Evolutionary conservation across 106 monocot species (phyloP).

Genomic region (Acorus gramineus): DNA sequence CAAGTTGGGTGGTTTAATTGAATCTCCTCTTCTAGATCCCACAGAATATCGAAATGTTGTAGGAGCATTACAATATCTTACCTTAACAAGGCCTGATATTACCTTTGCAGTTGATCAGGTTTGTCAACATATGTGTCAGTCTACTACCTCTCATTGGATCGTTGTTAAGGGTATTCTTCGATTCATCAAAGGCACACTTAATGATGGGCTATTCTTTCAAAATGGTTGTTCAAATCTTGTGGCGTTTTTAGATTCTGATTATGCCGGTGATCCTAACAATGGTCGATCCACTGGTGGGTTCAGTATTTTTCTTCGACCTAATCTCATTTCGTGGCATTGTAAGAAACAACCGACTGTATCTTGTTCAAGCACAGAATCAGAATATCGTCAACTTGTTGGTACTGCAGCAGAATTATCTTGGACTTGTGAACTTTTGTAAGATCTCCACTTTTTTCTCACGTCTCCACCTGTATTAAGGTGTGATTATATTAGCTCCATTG

Average conservation of each 20-base stretch:
- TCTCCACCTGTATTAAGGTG: too few relatives aligned
- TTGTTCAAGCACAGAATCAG: neutral
- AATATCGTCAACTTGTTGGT: neutral
- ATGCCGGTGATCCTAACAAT: neutral
- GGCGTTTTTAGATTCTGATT: neutral
- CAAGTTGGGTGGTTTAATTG: too few relatives aligned
- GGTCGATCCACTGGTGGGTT: neutral
- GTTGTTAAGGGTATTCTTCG: constrained; percentile 1
- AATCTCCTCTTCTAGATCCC: neutral
- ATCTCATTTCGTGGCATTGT: constrained; percentile 1
- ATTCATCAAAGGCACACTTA: neutral
- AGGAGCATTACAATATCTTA: constrained; percentile 1
- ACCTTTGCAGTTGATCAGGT: neutral
- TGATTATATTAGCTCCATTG: too few relatives aligned
- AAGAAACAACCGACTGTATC: constrained; percentile 1
- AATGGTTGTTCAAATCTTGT: neutral
- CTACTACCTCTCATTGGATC: neutral
- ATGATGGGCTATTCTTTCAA: neutral
- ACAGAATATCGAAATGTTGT: neutral
- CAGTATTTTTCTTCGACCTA: neutral
- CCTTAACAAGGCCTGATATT: neutral
- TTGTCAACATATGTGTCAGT: neutral
- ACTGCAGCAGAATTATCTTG: neutral
- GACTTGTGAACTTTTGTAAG: neutral
- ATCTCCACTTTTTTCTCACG: neutral